These are phyloP conservation scores for Ganoderma meredithae DNA, from an alignment of 1,284 basidiomycete genomes.

Conservation along the genomic window DNA sequence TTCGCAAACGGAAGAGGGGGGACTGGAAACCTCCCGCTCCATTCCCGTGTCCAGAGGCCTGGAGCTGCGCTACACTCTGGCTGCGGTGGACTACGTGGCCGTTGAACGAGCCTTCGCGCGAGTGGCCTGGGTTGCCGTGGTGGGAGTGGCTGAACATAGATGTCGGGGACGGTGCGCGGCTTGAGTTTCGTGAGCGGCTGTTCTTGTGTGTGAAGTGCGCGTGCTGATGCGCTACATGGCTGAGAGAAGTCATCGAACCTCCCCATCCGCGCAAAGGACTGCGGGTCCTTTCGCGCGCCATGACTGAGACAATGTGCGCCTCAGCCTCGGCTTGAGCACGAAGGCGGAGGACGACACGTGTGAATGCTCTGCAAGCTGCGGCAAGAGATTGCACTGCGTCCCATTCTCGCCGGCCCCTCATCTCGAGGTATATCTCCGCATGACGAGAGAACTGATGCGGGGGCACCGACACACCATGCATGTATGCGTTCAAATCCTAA, in stretches of 20 bases:
- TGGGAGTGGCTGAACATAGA: constrained; percentile 50
- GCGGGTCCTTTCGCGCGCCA: constrained; percentile 19
- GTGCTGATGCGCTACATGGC: constrained; percentile 19
- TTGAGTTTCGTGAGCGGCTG: constrained; percentile 51
- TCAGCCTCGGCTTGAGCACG: constrained; percentile 75
- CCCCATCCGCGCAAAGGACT: constrained; percentile 25
- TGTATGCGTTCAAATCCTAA: constrained; percentile 79
- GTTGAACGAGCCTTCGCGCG: constrained; percentile 19
- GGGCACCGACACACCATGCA: constrained; percentile 79
- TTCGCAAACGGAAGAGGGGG: constrained; percentile 68
- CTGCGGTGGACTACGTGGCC: constrained; percentile 22
- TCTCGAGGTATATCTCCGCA: constrained; percentile 61
- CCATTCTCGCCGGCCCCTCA: constrained; percentile 43
- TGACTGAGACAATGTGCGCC: constrained; percentile 43
- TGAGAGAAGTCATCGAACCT: constrained; percentile 27
- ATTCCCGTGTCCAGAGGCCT: constrained; percentile 16
- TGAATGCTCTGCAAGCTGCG: constrained; percentile 62
- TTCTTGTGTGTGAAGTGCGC: constrained; percentile 16
- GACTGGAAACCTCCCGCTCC: constrained; percentile 57
- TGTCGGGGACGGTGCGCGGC: constrained; percentile 71
- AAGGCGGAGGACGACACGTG: constrained; percentile 75
- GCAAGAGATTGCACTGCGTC: constrained; percentile 57
- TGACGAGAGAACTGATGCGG: constrained; percentile 71
- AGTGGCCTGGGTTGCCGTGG: constrained; percentile 42
- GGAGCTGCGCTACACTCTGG: constrained; percentile 12